Base-by-base conservation (phyloP, 1,139 yeast species). In the Saccharomyces hybrid region DNA sequence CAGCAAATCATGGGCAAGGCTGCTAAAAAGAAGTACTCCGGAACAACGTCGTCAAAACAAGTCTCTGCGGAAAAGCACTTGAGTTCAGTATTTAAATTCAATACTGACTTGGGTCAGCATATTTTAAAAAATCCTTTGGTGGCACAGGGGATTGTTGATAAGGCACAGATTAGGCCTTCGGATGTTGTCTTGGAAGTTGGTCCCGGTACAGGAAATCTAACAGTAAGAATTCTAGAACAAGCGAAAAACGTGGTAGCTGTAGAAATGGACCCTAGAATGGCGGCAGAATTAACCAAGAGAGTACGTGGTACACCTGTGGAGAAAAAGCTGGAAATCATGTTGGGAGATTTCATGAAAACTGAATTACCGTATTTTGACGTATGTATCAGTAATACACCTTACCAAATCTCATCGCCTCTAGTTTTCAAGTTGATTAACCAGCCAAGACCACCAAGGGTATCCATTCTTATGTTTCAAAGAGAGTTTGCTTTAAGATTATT, bases 201-300 rank as follows among this genome's bases (percentile, higher is more conserved):
- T 66, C 99, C 99, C 1, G 99, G 99, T 81, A 93, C 99, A 0
- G 99, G 99, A 74, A 93, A 93, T 68, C 78, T 93, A 73, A 95
- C 99, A 0, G 96, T 93, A 42, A 79, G 95, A 58, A 95, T 93
- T 50, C 73, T 93, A 53, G 98, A 93, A 64, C 87, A 90, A 69
- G 98, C 98, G 0, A 79, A 89, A 54, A 66, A 66, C 29, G 97
- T 93, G n/a, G 81, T 88, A 53, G 99, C 99, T 0, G 95, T 88
- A 53, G 99, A 93, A 75, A 91, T 91, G 93, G 99, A 93, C 73
- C 98, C 99, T 25, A 79, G 98, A 74, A 93, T 93, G 99, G 99
- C 98, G 3, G 98, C 98, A 0, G 99, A 93, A 72, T 78, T 93
- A 66, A 89, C 98, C 23, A 93, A 93, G 71, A 86, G 99, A 76